Evolutionary conservation across 2,329 filamentous ascomycete genomes (phyloP).

Genomic region (Coniosporium tulheliwenetii): DNA sequence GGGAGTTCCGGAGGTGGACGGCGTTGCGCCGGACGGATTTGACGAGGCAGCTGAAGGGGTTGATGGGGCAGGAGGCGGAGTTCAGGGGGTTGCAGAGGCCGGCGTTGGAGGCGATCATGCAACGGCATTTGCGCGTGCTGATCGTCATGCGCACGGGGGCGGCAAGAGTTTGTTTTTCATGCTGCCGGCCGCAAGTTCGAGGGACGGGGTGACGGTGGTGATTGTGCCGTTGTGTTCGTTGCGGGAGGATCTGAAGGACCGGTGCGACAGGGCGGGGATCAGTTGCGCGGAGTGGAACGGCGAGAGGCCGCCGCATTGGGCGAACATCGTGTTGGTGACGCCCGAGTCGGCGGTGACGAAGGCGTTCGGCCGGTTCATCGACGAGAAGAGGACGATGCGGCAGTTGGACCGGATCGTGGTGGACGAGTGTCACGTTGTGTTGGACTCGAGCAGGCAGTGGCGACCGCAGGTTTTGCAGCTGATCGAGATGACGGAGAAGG

Average conservation of each 20-base stretch:
- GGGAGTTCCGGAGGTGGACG: conserved; percentile 2
- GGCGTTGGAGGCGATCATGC: conserved; percentile 9
- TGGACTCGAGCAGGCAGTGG: neutral
- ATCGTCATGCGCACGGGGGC: conserved; percentile 10
- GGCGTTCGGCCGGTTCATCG: conserved; percentile 9
- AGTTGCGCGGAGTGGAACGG: conserved; percentile 8
- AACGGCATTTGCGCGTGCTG: conserved; percentile 6
- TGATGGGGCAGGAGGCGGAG: conserved; percentile 5
- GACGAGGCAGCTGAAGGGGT: conserved; percentile 4
- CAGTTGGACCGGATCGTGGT: conserved; percentile 6
- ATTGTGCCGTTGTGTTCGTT: conserved; percentile 10
- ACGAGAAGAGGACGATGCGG: conserved; percentile 5
- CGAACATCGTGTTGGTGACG: conserved; percentile 10
- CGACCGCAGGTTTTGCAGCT: neutral
- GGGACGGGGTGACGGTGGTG: conserved; percentile 6
- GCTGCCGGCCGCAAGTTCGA: conserved; percentile 8
- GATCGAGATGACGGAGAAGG: neutral
- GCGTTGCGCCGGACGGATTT: conserved; percentile 4
- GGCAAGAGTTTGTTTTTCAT: conserved; percentile 15
- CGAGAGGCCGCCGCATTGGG: conserved; percentile 5
- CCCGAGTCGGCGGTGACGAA: conserved; percentile 10
- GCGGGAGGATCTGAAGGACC: conserved; percentile 3
- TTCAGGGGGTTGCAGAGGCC: conserved; percentile 8
- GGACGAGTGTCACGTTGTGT: neutral
- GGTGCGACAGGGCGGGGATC: conserved; percentile 4